These are phyloP conservation scores for Acer negundo DNA, from an alignment of 345 rosid species.

Conservation along the genomic window DNA sequence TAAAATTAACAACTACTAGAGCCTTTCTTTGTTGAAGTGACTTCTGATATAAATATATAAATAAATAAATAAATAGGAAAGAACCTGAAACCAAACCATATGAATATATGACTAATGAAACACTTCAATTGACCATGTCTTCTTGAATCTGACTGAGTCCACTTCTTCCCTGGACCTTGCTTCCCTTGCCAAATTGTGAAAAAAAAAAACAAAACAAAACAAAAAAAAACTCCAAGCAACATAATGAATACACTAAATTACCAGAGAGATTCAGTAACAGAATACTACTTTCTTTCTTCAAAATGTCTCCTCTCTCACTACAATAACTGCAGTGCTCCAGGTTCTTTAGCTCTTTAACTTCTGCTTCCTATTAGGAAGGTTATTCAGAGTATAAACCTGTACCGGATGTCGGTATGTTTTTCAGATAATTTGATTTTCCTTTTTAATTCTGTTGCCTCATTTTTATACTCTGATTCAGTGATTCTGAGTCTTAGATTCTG, in stretches of 20 bases:
- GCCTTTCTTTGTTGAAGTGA: background rate
- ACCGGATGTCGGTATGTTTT: constrained; percentile 53
- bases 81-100: background rate
- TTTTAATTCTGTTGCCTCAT: background rate
- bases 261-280: constrained; percentile 3
- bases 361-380: constrained; percentile 10
- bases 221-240: background rate
- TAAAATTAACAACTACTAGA: no score
- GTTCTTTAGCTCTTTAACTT: background rate
- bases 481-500: no score
- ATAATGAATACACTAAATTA: background rate
- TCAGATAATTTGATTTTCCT: constrained; percentile 4
- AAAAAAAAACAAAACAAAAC: no score
- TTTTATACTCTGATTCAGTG: background rate
- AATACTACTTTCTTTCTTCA: background rate
- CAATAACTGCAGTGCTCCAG: background rate
- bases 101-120: background rate
- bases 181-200: background rate
- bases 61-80: no score
- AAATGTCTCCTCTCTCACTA: background rate
- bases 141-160: constrained; percentile 2
- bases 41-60: background rate
- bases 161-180: background rate
- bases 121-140: background rate
- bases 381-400: constrained; percentile 27